Base-by-base conservation (phyloP, 2,329 filamentous ascomycete genomes). In the Sclerotinia sclerotiorum region DNA sequence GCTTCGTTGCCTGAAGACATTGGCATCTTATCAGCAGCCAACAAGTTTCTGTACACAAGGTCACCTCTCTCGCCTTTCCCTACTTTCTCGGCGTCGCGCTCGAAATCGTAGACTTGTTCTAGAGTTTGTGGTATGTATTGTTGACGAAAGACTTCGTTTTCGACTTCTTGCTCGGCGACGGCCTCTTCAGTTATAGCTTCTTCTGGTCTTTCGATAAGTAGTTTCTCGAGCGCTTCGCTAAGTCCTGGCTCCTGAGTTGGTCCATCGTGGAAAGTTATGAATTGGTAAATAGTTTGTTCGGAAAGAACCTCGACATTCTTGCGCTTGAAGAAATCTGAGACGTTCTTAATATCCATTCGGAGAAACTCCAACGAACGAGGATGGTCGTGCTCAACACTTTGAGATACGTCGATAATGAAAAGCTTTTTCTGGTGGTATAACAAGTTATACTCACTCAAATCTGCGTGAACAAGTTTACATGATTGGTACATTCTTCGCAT, bases 271-370 rank as follows among this genome's bases (percentile, higher is more conserved):
- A 84, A 80, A 0, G 88, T 92, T 76, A 98, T 88, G 79, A 97
- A 98, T 73, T 89, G 86, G 80, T 96, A 99, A 15, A 93, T 83
- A n/a, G 85, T 82, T 44, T 90, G 87, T 79, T 98, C 94, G 1
- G 89, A 81, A 3, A 99, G 83, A 0, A 88, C 90, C 70, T 96
- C 88, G 2, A 98, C 93, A 52, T 90, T 90, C 78, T 97, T 90
- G 27, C 91, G 86, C 42, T 88, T 84, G 86, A 98, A 99, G 81
- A 97, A 99, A 79, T 97, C 93, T 29, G 88, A 90, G 1, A 97
- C 88, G 77, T 99, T 99, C 84, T 97, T 98, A 80, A 99, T 93
- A 77, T 99, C 95, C 94, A 97, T 98, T 46, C 95, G 89, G 74
- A 99, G 80, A 77, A 99, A 99, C 78, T 98, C 94, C 42, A 97